Percentiles rank a stretch among this genome's conserved stretches.
Conservation (phyloP, 768 basidiomycete species). For the Trametes cubensis region DNA sequence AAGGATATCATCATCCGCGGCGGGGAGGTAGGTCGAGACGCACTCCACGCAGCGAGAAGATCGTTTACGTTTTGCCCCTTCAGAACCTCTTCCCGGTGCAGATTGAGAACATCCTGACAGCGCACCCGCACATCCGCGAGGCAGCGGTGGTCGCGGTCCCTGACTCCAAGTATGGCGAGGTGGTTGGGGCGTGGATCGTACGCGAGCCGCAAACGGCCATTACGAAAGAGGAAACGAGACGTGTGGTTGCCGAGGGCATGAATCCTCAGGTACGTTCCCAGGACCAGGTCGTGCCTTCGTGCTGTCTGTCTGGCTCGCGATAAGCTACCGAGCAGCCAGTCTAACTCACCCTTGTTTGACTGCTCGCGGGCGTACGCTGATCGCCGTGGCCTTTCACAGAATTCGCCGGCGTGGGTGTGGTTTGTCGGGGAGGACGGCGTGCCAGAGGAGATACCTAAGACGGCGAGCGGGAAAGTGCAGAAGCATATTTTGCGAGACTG, state of each 20-base stretch:
- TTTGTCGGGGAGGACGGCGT: conserved; percentile 70
- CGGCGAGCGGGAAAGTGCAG: conserved; percentile 86
- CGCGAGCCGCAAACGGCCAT: conserved; percentile 40
- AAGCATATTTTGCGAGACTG: conserved; percentile 76
- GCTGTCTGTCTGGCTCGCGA: too few species aligned
- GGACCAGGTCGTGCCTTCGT: background rate
- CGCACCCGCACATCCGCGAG: conserved; percentile 61
- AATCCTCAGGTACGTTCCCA: conserved; percentile 70
- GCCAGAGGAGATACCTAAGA: conserved; percentile 70
- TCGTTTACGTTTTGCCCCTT: conserved; percentile 1
- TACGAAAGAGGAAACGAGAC: conserved; percentile 52
- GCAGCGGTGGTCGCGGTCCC: conserved; percentile 77
- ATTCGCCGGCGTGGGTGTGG: conserved; percentile 83
- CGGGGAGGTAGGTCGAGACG: conserved; percentile 58
- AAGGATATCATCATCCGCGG: conserved; percentile 90
- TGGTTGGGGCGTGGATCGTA: conserved; percentile 80
- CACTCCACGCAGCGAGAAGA: too few species aligned
- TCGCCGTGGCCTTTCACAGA: conserved; percentile 43
- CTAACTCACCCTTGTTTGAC: background rate
- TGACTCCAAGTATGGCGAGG: conserved; percentile 69
- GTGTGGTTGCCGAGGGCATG: conserved; percentile 58
- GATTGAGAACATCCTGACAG: conserved; percentile 74
- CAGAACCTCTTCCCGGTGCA: conserved; percentile 84
- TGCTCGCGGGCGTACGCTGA: conserved; percentile 1
- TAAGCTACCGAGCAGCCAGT: too few species aligned